These are phyloP conservation scores for Thermothelomyces thermophilus DNA, from an alignment of 2,329 filamentous ascomycete genomes.

Conservation along the genomic window DNA sequence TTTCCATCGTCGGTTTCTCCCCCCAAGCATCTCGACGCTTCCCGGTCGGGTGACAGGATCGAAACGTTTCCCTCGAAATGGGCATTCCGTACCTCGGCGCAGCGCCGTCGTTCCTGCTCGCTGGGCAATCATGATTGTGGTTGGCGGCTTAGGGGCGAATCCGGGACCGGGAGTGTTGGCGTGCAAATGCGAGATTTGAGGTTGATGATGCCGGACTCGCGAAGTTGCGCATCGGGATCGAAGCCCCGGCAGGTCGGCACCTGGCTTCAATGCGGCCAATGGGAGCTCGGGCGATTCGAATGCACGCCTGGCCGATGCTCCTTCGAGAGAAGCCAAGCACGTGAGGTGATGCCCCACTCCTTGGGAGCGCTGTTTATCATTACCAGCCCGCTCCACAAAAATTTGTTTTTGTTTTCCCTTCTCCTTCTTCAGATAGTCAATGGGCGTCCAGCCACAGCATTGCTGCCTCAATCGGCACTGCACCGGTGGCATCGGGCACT, in stretches of 20 bases:
- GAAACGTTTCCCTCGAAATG: slow-evolving; percentile 1
- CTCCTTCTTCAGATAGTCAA: slow-evolving; percentile 43
- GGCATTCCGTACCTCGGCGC: slow-evolving; percentile 46
- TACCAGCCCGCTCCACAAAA: slow-evolving; percentile 9
- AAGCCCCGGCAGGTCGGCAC: slow-evolving; percentile 22
- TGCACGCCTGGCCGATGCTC: slow-evolving; percentile 11
- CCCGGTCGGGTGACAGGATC: no score
- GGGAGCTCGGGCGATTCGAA: slow-evolving; percentile 19
- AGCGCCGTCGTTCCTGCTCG: slow-evolving; percentile 53
- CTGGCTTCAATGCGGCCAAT: slow-evolving; percentile 23
- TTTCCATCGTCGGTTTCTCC: not conserved
- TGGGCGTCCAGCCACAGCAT: slow-evolving; percentile 38
- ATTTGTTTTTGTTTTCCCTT: slow-evolving; percentile 23
- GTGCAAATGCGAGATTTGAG: slow-evolving; percentile 22
- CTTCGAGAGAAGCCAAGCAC: slow-evolving; percentile 9
- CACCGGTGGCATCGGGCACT: slow-evolving; percentile 27
- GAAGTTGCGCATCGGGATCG: slow-evolving; percentile 18
- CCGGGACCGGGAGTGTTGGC: slow-evolving; percentile 9
- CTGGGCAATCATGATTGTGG: slow-evolving; percentile 47
- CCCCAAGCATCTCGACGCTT: no score
- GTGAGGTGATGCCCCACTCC: slow-evolving; percentile 17
- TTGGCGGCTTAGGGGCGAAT: slow-evolving; percentile 9
- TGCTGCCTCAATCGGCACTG: slow-evolving; percentile 28
- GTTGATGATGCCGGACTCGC: slow-evolving; percentile 18
- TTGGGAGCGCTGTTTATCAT: slow-evolving; percentile 2